These are phyloP conservation scores for Trebouxia gelatinosa DNA, from an alignment of 163 green algal genomes.

Conservation along the genomic window DNA sequence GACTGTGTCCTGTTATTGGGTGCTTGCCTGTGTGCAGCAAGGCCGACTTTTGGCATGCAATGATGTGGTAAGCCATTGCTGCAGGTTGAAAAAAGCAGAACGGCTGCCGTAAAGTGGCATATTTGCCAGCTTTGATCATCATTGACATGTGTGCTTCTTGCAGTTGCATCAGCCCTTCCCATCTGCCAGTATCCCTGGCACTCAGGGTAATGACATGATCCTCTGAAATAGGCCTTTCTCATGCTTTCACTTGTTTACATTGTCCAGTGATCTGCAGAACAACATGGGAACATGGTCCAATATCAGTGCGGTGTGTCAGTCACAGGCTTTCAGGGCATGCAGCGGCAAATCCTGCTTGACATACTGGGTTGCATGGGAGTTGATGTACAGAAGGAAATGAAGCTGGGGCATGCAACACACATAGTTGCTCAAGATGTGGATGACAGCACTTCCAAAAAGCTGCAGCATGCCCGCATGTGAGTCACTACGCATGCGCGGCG, in stretches of 20 bases:
- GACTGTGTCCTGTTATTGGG: neutral
- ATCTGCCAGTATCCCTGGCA: too few species aligned
- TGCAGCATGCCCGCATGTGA: slow-evolving; percentile 7
- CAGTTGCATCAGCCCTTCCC: too few species aligned
- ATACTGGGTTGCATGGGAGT: slow-evolving; percentile 16
- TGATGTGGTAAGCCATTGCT: neutral
- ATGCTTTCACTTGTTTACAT: neutral
- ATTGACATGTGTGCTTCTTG: neutral
- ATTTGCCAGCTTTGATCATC: neutral
- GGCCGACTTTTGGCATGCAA: neutral
- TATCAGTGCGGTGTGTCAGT: slow-evolving; percentile 15
- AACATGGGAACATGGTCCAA: too few species aligned
- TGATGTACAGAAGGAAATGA: slow-evolving; percentile 26
- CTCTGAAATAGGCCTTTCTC: neutral
- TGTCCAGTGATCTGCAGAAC: too few species aligned
- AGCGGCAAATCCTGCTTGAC: slow-evolving; percentile 19
- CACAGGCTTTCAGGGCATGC: slow-evolving; percentile 24
- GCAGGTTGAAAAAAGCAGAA: neutral
- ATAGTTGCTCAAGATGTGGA: slow-evolving; percentile 35
- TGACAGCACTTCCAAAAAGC: slow-evolving; percentile 21
- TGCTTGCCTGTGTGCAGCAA: neutral
- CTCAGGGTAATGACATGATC: too few species aligned
- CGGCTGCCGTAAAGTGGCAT: neutral
- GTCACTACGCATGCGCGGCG: neutral
- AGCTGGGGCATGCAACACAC: neutral